These are phyloP conservation scores for Pseudisothecium myosuroides DNA, from an alignment of 225 moss, liverwort and hornwort genomes.

Conservation along the genomic window DNA sequence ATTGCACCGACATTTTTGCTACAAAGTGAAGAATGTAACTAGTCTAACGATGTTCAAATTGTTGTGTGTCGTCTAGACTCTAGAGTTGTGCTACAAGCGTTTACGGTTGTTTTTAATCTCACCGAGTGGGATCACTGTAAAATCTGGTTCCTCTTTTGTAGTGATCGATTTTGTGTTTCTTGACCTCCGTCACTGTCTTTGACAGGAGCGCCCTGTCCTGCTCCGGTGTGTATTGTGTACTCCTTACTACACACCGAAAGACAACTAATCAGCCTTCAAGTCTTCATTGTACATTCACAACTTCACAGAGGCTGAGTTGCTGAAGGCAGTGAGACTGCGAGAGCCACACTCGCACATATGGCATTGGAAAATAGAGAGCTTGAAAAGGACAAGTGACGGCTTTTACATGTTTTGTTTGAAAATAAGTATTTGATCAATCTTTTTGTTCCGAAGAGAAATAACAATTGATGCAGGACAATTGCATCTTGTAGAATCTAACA, in stretches of 20 bases:
- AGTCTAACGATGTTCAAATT: background rate
- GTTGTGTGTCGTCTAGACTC: background rate
- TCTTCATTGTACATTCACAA: background rate
- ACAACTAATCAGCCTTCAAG: background rate
- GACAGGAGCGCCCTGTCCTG: background rate
- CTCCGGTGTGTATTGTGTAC: background rate
- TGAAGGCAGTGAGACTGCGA: background rate
- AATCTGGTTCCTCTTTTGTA: background rate
- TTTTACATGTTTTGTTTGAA: background rate
- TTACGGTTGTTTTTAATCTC: background rate
- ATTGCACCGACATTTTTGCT: background rate
- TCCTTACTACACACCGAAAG: too few relatives aligned
- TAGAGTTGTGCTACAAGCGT: background rate
- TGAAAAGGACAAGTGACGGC: background rate
- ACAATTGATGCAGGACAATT: too few relatives aligned
- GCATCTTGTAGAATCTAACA: background rate
- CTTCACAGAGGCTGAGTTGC: background rate
- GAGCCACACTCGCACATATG: background rate
- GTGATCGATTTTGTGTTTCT: background rate
- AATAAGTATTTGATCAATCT: background rate
- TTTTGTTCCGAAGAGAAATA: background rate
- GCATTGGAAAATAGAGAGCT: background rate
- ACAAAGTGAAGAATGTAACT: background rate
- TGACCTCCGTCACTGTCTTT: background rate
- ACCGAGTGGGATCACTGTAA: background rate